These are phyloP conservation scores for Acmispon strigosus DNA, from an alignment of 306 rosid genomes.

Conservation along the genomic window DNA sequence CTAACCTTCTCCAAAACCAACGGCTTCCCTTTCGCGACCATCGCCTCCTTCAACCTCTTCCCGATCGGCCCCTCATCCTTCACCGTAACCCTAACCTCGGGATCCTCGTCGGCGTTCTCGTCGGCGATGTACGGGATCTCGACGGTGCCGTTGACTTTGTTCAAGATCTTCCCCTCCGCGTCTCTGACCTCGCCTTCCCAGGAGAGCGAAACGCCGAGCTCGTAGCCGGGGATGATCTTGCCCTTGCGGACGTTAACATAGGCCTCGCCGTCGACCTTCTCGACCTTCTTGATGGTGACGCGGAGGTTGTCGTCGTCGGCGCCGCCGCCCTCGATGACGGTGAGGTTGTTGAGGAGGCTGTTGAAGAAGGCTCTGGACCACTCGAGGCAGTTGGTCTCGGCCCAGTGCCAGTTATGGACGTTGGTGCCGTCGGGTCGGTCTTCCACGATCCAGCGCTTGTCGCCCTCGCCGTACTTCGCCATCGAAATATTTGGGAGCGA, in stretches of 20 bases:
- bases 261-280: slow-evolving; percentile 75
- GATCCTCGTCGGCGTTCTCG: slow-evolving; percentile 94
- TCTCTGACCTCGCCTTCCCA: slow-evolving; percentile 85
- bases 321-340: slow-evolving; percentile 48
- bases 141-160: slow-evolving; percentile 54
- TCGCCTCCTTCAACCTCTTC: slow-evolving; percentile 57
- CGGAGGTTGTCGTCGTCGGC: slow-evolving; percentile 9
- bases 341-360: slow-evolving; percentile 47
- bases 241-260: slow-evolving; percentile 92
- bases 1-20: slow-evolving; percentile 71
- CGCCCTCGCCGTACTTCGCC: slow-evolving; percentile 94
- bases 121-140: slow-evolving; percentile 87
- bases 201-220: slow-evolving; percentile 42
- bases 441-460: slow-evolving; percentile 95
- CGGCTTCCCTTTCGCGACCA: slow-evolving; percentile 53
- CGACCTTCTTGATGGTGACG: slow-evolving; percentile 35
- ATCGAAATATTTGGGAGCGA: slow-evolving; percentile 31
- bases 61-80: slow-evolving; percentile 69
- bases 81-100: slow-evolving; percentile 59
- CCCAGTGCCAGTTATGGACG: slow-evolving; percentile 99
- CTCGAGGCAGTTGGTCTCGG: slow-evolving; percentile 79
- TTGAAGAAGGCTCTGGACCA: slow-evolving; percentile 68
- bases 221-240: slow-evolving; percentile 85
- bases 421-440: slow-evolving; percentile 89
- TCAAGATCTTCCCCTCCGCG: slow-evolving; percentile 44